Base-by-base conservation (phyloP, 805 yeast genomes). In the Limtongozyma cylindracea region DNA sequence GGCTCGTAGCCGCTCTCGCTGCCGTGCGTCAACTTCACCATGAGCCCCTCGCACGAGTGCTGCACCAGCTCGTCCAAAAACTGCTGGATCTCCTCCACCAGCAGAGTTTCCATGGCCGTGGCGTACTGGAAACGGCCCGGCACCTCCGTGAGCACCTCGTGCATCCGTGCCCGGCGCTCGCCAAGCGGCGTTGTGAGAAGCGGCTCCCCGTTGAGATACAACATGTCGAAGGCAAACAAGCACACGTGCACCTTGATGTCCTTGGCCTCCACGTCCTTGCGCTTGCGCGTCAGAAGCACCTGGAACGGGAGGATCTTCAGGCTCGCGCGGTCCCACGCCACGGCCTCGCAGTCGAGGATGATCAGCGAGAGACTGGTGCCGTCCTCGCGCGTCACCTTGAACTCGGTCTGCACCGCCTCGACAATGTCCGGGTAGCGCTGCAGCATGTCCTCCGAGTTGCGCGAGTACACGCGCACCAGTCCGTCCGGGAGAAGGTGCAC, bases 381-480 rank as follows among this genome's bases (percentile, higher is more conserved):
- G 8, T 25, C 30, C n/a, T 21, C 23, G 11, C 29, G 31, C 16
- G 43, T 43, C 4, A 30, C 39, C 13, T 47, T 45, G 19, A 65
- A 35, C 27, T 70, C 65, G 18, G 68, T 70, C 20, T 61, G 59
- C 11, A 77, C 56, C 19, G 74, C 65, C 2, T 67, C 56, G 9
- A 73, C 49, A 28, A 88, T 60, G 43, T 88, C 98, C 0, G 98
- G 98, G 39, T 88, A 88, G 37, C 94, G 52, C 38, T 74, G 78
- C 0, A 93, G 71, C 98, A 88, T 88, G 42, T 88, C 84, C 47
- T 88, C 98, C 23, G 92, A 77, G 43, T 84, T 88, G 44, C 98
- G 61, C 3, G 95, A 82, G 42, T 77, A 88, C 8, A 88, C 71
- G 24, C 61, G 55, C 32, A 78, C 68, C 8, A 56, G 44, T 2